Evolutionary conservation across 2,329 filamentous ascomycete genomes (phyloP).

Genomic region (Xylaria sp.): DNA sequence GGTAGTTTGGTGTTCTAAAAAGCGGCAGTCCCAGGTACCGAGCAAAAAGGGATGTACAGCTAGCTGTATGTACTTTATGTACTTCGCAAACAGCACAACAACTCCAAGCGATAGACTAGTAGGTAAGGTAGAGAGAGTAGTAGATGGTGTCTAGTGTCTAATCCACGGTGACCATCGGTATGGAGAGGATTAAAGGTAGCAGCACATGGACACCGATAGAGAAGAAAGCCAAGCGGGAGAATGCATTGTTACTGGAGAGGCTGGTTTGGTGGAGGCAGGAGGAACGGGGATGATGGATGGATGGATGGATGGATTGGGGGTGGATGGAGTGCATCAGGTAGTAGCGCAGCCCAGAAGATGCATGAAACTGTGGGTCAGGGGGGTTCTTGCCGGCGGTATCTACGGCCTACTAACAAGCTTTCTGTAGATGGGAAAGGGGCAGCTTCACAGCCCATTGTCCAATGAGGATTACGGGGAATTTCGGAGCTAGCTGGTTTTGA

Average conservation of each 20-base stretch:
- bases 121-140: constrained; percentile 16
- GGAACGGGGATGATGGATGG: constrained; percentile 31
- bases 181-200: constrained; percentile 21
- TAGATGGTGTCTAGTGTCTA: constrained; percentile 22
- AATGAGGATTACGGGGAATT: constrained; percentile 2
- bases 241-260: constrained; percentile 30
- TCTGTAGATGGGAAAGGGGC: constrained; percentile 24
- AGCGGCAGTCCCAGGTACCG: constrained; percentile 15
- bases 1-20: constrained; percentile 25
- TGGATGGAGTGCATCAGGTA: constrained; percentile 29
- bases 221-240: constrained; percentile 30
- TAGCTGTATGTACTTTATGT: constrained; percentile 20
- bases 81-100: constrained; percentile 21
- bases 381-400: constrained; percentile 18
- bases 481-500: constrained; percentile 11
- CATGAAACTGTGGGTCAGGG: constrained; percentile 31
- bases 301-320: constrained; percentile 23
- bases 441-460: neutral
- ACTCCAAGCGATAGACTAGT: constrained; percentile 28
- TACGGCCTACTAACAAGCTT: constrained; percentile 19
- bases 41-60: constrained; percentile 24
- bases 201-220: constrained; percentile 23
- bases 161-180: constrained; percentile 18
- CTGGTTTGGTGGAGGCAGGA: constrained; percentile 31
- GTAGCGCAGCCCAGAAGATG: constrained; percentile 19